Evolutionary conservation across 208 protist species (phyloP).

Genomic region (Crithidia acanthocephali): DNA sequence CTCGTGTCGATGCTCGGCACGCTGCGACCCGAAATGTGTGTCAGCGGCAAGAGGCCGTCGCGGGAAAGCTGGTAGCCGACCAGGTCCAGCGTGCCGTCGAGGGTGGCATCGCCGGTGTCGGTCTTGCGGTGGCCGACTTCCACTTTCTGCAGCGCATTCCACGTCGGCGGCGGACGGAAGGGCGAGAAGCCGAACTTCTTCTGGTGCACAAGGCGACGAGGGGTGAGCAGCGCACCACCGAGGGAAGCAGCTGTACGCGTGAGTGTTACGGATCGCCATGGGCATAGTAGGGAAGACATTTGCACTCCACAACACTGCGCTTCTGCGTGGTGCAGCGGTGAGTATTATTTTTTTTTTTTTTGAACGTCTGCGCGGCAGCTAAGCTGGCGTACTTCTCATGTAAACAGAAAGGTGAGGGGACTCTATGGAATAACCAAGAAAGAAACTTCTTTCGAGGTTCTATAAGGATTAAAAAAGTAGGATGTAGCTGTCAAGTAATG

Average conservation of each 20-base stretch:
- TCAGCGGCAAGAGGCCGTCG: conserved; percentile 74
- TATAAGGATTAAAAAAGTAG: neutral
- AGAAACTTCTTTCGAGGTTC: too few relatives aligned
- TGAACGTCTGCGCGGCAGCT: too few relatives aligned
- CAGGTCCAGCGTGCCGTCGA: conserved; percentile 84
- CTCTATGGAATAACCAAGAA: too few relatives aligned
- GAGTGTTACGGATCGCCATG: conserved; percentile 5
- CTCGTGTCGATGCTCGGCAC: conserved; percentile 32
- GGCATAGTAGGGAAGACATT: neutral
- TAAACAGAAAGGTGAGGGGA: too few relatives aligned
- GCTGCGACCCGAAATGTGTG: conserved; percentile 38
- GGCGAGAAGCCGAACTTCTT: conserved; percentile 28
- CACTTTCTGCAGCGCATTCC: conserved; percentile 80
- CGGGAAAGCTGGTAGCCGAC: conserved; percentile 88
- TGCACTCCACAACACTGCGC: neutral
- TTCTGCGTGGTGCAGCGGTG: neutral
- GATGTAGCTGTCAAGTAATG: neutral
- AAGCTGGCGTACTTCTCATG: too few relatives aligned
- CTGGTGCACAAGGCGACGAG: conserved; percentile 25
- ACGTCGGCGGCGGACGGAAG: conserved; percentile 47
- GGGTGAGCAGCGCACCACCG: conserved; percentile 24
- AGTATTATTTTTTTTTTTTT: neutral
- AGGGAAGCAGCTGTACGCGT: neutral
- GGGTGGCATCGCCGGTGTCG: conserved; percentile 65
- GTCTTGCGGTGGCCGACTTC: conserved; percentile 63